Evolutionary conservation across 441 rosid genomes (phyloP).

Genomic region (Gossypium armourianum): DNA sequence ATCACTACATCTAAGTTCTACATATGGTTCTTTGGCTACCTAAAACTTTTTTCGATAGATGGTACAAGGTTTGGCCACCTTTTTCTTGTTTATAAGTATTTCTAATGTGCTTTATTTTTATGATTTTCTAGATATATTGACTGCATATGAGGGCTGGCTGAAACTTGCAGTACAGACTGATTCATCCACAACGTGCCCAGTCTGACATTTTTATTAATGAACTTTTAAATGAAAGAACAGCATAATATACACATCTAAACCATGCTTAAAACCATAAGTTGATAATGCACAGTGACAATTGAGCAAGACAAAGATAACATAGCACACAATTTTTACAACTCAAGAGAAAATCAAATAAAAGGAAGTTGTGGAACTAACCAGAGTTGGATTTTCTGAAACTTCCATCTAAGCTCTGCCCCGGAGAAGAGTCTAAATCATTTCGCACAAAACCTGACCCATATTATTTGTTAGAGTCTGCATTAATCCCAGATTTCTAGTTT

Average conservation of each 20-base stretch:
- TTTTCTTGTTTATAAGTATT: background rate
- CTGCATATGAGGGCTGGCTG: background rate
- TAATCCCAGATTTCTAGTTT: conserved; percentile 4
- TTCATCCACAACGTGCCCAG: background rate
- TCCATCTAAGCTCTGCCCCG: conserved; percentile 41
- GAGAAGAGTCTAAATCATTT: conserved; percentile 32
- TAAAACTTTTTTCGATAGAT: background rate
- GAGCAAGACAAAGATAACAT: background rate
- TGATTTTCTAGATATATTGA: background rate
- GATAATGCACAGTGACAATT: background rate
- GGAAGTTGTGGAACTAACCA: conserved; percentile 30
- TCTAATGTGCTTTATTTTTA: background rate
- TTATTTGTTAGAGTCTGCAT: conserved; percentile 1
- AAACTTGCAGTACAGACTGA: background rate
- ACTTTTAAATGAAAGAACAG: background rate
- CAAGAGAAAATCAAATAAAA: background rate
- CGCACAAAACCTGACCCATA: conserved; percentile 29
- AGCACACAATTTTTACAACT: background rate
- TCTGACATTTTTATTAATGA: background rate
- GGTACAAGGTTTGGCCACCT: background rate
- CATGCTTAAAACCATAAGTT: background rate
- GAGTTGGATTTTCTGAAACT: conserved; percentile 48
- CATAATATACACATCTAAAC: background rate
- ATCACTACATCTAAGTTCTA: background rate
- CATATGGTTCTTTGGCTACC: background rate